These are phyloP conservation scores for Mycena chlorophos DNA, from an alignment of 768 basidiomycete species.

Conservation along the genomic window DNA sequence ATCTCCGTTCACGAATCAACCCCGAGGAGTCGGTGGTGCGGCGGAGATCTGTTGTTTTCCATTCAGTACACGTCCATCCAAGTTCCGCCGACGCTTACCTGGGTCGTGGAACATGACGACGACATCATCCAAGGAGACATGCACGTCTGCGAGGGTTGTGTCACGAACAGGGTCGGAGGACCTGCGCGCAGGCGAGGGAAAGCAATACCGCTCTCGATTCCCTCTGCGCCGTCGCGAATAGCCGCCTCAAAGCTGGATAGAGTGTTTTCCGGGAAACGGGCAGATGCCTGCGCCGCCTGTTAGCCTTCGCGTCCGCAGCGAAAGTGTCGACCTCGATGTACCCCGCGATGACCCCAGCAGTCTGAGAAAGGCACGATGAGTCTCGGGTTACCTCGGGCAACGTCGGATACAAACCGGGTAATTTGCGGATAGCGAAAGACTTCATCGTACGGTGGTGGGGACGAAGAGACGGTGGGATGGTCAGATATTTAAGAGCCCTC, in stretches of 20 bases:
- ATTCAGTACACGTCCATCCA: constrained; percentile 18
- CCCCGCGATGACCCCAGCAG: constrained; percentile 57
- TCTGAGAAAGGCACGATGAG: constrained; percentile 39
- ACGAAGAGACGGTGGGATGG: neutral
- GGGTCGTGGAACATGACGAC: constrained; percentile 98
- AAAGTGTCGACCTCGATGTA: constrained; percentile 11
- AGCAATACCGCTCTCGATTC: constrained; percentile 93
- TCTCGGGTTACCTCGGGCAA: neutral
- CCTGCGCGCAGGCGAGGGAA: constrained; percentile 32
- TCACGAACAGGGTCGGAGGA: constrained; percentile 40
- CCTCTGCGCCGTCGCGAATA: constrained; percentile 93
- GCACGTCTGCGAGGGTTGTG: constrained; percentile 85
- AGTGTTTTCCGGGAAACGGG: constrained; percentile 90
- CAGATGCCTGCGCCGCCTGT: constrained; percentile 65
- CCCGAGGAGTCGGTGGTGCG: constrained; percentile 83
- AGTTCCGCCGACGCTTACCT: constrained; percentile 40
- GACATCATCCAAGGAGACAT: constrained; percentile 83
- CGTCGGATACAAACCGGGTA: constrained; percentile 28
- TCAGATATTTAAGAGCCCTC: neutral
- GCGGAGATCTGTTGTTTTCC: constrained; percentile 50
- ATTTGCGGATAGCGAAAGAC: constrained; percentile 10
- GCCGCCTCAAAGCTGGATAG: constrained; percentile 93
- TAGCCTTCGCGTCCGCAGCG: constrained; percentile 1
- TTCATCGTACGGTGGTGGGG: constrained; percentile 15
- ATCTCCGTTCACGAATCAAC: constrained; percentile 69